Percentiles rank a stretch among this genome's conserved stretches.
Conservation (phyloP, 1,139 yeast species). For the Protomyces inundatus region DNA sequence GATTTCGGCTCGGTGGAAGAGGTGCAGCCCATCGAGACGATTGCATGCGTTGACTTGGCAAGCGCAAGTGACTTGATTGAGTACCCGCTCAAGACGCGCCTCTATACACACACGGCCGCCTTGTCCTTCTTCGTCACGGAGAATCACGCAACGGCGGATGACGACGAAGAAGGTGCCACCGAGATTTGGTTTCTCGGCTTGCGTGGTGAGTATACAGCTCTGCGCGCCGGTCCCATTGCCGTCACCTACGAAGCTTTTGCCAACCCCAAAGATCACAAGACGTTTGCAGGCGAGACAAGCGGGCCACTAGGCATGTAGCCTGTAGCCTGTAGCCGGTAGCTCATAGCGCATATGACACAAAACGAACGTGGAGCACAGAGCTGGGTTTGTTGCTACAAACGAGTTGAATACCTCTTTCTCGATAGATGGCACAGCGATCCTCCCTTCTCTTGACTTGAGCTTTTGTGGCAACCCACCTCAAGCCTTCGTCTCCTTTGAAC, state of each 20-base stretch:
- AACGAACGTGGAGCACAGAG: background rate
- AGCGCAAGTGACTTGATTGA: slow-evolving; percentile 53
- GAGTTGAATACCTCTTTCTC: no score
- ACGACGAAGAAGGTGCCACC: slow-evolving; percentile 44
- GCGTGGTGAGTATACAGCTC: slow-evolving; percentile 65
- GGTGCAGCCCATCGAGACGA: slow-evolving; percentile 48
- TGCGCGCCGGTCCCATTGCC: slow-evolving; percentile 59
- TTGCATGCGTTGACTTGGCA: slow-evolving; percentile 60
- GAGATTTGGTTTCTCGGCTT: slow-evolving; percentile 68
- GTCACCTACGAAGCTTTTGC: slow-evolving; percentile 86
- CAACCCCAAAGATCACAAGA: slow-evolving; percentile 79
- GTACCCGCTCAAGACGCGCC: slow-evolving; percentile 70
- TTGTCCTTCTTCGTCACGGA: slow-evolving; percentile 63
- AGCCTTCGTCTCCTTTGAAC: no score
- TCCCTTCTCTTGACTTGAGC: no score
- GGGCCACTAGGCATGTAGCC: background rate
- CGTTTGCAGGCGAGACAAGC: background rate
- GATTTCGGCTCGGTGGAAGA: slow-evolving; percentile 64
- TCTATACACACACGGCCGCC: slow-evolving; percentile 64
- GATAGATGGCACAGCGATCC: no score
- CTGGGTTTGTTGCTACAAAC: background rate
- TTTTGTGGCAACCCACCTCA: no score
- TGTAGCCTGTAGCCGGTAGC: background rate
- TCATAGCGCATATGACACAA: no score
- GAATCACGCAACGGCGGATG: slow-evolving; percentile 50